Evolutionary conservation across 208 protist species (phyloP), one percentile per base, ranked within the genome.

Genomic region (Acanthamoeba royreba): DNA sequence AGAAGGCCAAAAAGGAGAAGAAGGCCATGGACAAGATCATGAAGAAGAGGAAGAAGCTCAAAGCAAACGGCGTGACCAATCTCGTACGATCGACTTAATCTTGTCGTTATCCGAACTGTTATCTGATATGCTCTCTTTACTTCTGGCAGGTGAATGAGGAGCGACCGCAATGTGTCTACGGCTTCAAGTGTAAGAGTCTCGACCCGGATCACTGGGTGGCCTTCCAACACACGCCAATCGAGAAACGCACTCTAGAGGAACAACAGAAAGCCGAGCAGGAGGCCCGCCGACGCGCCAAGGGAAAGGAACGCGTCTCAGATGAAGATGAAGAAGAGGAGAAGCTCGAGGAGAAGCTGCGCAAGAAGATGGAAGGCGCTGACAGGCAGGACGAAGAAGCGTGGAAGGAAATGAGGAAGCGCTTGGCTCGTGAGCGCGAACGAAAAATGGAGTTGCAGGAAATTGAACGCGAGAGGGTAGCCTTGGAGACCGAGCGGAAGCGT

Each of bases 21-120:
- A 77, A 77, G 66, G 66, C 40, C 66, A 77, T 77, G 66, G 66
- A 77, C 15, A 77, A 77, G 66, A 77, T 77, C 66, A 77, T 77
- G 66, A 77, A 77, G 66, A 77, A 77, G 66, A 31, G 66, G 38
- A 77, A 77, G 66, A 42, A 77, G 66, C 66, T 77, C 15, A 31
- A 77, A 40, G 45, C 40, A 40, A 77, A 77, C 4, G 66, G 66
- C 66, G 66, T 40, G 38, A 77, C 4, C 66, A n/a, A 31, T 43
- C 28, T 45, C 38, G 66, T 77, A 77, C 35, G 13, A 7, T n/a
- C 4, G 4, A 11, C 13, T 19, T 19, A 11, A 31, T 5, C 25
- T n/a, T 66, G 15, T n/a, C 49, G 55, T n/a, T 28, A 7, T 66
- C 55, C 5, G 4, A 19, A 11, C 35, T 46, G 4, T n/a, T 40